A percentile compares a stretch with the other conserved stretches of the same genome.
Conservation (phyloP, 2,329 filamentous ascomycete species). For the Penicillium sp. region DNA sequence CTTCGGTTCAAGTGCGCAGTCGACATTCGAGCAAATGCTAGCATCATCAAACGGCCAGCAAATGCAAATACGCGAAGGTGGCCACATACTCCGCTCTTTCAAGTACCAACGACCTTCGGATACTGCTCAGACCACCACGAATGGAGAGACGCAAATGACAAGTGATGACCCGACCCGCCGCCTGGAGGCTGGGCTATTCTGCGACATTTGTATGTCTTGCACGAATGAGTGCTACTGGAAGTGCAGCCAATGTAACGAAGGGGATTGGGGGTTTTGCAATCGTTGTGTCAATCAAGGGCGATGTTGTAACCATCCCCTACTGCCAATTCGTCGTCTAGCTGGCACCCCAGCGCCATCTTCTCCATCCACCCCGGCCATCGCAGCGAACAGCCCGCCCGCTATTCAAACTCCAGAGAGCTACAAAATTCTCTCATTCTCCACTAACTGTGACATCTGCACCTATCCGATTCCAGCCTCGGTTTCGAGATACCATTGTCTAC, state of each 20-base stretch:
- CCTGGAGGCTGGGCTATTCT: constrained; percentile 80
- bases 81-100: constrained; percentile 52
- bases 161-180: constrained; percentile 67
- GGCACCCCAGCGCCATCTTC: constrained; percentile 10
- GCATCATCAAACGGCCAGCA: constrained; percentile 28
- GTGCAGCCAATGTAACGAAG: constrained; percentile 82
- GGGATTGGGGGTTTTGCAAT: constrained; percentile 94
- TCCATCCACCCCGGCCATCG: constrained; percentile 13
- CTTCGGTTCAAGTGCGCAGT: constrained; percentile 73
- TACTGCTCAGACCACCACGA: constrained; percentile 26
- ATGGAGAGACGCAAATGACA: constrained; percentile 54
- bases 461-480: constrained; percentile 69
- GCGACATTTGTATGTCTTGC: constrained; percentile 70
- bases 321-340: constrained; percentile 69
- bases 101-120: constrained; percentile 35
- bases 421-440: constrained; percentile 69
- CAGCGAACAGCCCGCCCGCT: constrained; percentile 26
- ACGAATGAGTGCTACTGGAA: constrained; percentile 88
- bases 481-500: constrained; percentile 76
- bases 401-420: constrained; percentile 54
- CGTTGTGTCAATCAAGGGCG: constrained; percentile 79
- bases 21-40: constrained; percentile 62
- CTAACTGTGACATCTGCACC: constrained; percentile 76
- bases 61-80: constrained; percentile 26
- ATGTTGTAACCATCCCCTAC: constrained; percentile 77